These are phyloP conservation scores for Irpex sp. DNA, from an alignment of 1,284 basidiomycete genomes.

Conservation along the genomic window DNA sequence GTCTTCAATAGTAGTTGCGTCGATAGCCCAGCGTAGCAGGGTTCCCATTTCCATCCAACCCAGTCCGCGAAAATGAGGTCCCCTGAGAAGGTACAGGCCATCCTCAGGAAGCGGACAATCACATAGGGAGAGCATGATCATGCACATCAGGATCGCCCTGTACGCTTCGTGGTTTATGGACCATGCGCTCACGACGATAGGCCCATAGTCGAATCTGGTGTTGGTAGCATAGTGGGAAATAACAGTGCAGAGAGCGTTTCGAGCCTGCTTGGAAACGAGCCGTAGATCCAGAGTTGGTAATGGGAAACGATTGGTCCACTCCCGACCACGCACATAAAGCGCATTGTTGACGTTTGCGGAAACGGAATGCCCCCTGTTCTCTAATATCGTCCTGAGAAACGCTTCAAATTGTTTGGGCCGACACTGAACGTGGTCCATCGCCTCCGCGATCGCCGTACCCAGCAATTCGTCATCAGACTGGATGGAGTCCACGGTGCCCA, in stretches of 20 bases:
- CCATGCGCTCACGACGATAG: too few relatives aligned
- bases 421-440: not conserved
- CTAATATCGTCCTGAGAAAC: not conserved
- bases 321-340: too few relatives aligned
- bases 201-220: not conserved
- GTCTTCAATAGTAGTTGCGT: not conserved
- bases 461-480: not conserved
- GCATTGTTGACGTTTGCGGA: too few relatives aligned
- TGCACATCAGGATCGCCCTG: not conserved
- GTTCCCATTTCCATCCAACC: not conserved
- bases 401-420: not conserved
- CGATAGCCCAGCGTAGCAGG: not conserved
- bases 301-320: too few relatives aligned
- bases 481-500: not conserved
- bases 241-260: not conserved
- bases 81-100: not conserved
- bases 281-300: not conserved
- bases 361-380: not conserved
- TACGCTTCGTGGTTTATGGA: not conserved
- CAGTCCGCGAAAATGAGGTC: not conserved
- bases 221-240: not conserved
- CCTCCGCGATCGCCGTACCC: not conserved
- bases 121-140: not conserved
- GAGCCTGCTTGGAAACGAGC: not conserved
- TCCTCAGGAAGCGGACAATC: not conserved